These are phyloP conservation scores for Xylaria polymorpha DNA, from an alignment of 2,329 filamentous ascomycete species.

Conservation along the genomic window DNA sequence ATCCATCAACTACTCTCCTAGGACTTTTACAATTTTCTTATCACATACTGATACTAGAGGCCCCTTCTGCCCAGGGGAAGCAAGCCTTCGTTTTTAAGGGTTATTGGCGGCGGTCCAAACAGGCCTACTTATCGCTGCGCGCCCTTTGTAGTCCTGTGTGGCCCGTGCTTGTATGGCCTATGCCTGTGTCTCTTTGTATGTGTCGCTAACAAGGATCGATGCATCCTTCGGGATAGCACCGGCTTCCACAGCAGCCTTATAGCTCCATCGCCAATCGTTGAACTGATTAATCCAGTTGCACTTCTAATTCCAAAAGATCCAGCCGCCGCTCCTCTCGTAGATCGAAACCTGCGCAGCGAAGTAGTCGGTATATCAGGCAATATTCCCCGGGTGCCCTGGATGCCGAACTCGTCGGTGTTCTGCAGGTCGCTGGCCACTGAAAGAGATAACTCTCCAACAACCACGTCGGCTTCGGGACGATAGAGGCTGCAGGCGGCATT, in stretches of 20 bases:
- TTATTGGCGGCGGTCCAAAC: too few relatives aligned
- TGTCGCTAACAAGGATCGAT: constrained; percentile 27
- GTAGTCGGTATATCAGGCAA: constrained; percentile 64
- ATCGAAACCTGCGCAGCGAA: constrained; percentile 65
- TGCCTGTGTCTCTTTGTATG: too few relatives aligned
- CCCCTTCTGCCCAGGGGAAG: too few relatives aligned
- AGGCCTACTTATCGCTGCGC: too few relatives aligned
- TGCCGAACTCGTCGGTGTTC: constrained; percentile 52
- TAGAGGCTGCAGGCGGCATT: constrained; percentile 59
- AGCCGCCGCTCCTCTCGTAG: constrained; percentile 64
- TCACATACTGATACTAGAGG: too few relatives aligned
- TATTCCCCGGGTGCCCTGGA: constrained; percentile 50
- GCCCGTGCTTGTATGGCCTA: too few relatives aligned
- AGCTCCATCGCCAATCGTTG: constrained; percentile 61
- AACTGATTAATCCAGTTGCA: constrained; percentile 48
- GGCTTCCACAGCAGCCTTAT: constrained; percentile 48
- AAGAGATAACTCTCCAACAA: constrained; percentile 70
- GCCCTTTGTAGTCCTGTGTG: too few relatives aligned
- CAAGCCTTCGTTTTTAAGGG: too few relatives aligned
- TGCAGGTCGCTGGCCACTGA: constrained; percentile 61
- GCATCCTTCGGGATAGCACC: constrained; percentile 35
- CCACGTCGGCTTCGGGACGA: constrained; percentile 53
- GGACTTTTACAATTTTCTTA: too few relatives aligned
- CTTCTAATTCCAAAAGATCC: constrained; percentile 72
- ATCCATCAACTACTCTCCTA: too few relatives aligned